Conservation (phyloP, 1,284 basidiomycete species). For the Melanopsichium pennsylvanicum region DNA sequence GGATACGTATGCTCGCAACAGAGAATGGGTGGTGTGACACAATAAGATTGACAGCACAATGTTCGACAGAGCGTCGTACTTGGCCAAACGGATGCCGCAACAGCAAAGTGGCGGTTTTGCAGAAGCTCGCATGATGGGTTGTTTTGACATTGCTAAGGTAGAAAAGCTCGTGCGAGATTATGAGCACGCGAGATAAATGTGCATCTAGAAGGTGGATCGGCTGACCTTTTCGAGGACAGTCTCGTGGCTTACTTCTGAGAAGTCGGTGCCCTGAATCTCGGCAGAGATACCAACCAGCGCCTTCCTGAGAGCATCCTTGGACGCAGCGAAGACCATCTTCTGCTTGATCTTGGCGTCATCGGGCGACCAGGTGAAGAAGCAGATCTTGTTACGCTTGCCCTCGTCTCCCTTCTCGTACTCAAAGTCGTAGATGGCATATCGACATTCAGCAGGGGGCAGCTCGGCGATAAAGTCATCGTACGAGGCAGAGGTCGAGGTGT, state of each 20-base stretch:
- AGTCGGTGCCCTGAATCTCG: conserved; percentile 90
- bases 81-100: no score
- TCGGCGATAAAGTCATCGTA: conserved; percentile 82
- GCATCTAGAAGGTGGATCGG: conserved; percentile 40
- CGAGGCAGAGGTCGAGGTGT: conserved; percentile 65
- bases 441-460: conserved; percentile 79
- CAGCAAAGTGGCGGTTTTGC: no score
- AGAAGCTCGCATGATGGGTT: no score
- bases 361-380: conserved; percentile 86
- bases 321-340: conserved; percentile 96
- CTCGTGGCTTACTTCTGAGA: conserved; percentile 78
- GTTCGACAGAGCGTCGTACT: no score
- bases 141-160: no score
- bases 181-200: not conserved
- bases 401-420: conserved; percentile 80
- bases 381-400: conserved; percentile 88
- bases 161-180: no score
- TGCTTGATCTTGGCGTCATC: conserved; percentile 84
- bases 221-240: conserved; percentile 63
- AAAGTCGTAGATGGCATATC: conserved; percentile 93
- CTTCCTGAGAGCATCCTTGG: conserved; percentile 83
- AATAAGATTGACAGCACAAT: no score
- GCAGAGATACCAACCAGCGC: conserved; percentile 75
- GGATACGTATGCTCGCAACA: no score
- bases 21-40: no score